Percentiles rank a stretch among this genome's conserved stretches.
Conservation (phyloP, 306 rosid species). For the Cicer bijugum region DNA sequence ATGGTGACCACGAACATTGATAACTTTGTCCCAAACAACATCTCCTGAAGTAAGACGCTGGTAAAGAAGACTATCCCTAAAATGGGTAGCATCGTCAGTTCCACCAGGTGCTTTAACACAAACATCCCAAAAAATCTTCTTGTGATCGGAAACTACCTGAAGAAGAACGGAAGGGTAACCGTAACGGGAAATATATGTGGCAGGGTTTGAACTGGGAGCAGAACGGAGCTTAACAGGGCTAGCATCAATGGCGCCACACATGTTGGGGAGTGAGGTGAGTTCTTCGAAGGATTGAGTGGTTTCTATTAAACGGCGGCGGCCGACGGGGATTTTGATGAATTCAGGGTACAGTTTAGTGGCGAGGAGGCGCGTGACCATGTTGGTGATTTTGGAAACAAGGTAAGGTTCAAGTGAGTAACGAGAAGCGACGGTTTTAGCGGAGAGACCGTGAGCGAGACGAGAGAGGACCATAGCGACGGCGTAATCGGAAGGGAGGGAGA, state of each 20-base stretch:
- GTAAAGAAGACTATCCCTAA: conserved; percentile 74
- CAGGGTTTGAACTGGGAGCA: conserved; percentile 35
- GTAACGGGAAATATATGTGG: conserved; percentile 59
- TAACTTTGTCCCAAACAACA: conserved; percentile 75
- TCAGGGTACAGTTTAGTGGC: conserved; percentile 92
- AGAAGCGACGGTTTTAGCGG: conserved; percentile 68
- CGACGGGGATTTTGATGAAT: conserved; percentile 81
- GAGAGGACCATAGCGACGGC: conserved; percentile 96
- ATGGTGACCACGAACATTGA: conserved; percentile 63
- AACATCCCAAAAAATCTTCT: conserved; percentile 92
- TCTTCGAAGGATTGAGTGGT: conserved; percentile 83
- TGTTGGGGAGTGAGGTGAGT: conserved; percentile 85
- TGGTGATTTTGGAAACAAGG: conserved; percentile 87
- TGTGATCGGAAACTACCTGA: conserved; percentile 85
- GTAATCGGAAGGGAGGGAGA: conserved; percentile 87
- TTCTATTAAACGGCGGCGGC: conserved; percentile 72
- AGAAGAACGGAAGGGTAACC: conserved; percentile 79
- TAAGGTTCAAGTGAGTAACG: conserved; percentile 96
- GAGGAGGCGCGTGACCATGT: conserved; percentile 90
- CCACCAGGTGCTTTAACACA: conserved; percentile 89
- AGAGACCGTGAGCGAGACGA: conserved; percentile 82
- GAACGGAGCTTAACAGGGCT: conserved; percentile 59
- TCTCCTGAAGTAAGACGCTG: conserved; percentile 70
- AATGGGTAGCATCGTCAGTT: conserved; percentile 75
- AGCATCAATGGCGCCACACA: conserved; percentile 89